These are phyloP conservation scores for Peniophora sp. DNA, from an alignment of 1,284 basidiomycete species.

Conservation along the genomic window DNA sequence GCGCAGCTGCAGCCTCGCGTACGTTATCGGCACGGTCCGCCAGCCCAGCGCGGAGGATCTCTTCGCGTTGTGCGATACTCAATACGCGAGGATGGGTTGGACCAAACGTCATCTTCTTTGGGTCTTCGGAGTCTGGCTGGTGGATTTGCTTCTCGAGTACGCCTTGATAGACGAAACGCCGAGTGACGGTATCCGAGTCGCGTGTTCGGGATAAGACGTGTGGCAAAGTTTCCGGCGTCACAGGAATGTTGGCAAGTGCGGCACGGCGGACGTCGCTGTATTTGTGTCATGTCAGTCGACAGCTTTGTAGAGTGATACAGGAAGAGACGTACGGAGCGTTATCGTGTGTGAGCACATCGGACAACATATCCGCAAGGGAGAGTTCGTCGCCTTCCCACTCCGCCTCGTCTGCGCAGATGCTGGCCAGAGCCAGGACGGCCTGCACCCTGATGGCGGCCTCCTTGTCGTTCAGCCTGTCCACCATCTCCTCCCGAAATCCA, in stretches of 20 bases:
- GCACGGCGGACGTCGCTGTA: conserved; percentile 86
- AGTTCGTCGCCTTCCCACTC: conserved; percentile 59
- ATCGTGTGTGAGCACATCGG: conserved; percentile 73
- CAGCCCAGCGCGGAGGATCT: conserved; percentile 74
- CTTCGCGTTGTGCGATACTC: conserved; percentile 71
- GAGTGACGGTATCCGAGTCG: conserved; percentile 78
- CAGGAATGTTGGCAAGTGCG: conserved; percentile 73
- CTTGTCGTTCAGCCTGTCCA: conserved; percentile 83
- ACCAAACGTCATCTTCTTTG: conserved; percentile 29
- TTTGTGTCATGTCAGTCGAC: not conserved
- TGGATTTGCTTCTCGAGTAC: conserved; percentile 36
- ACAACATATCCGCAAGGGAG: conserved; percentile 58
- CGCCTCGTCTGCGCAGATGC: conserved; percentile 75
- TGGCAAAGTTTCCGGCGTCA: conserved; percentile 54
- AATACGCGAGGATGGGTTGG: conserved; percentile 64
- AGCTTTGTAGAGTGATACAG: not conserved
- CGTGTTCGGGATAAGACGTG: conserved; percentile 75
- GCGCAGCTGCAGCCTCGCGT: conserved; percentile 67
- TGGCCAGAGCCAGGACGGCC: conserved; percentile 80
- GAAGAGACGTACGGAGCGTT: conserved; percentile 61
- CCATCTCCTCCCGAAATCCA: conserved; percentile 56
- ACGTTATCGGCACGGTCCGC: conserved; percentile 86
- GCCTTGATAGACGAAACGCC: conserved; percentile 74
- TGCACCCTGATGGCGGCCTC: conserved; percentile 80
- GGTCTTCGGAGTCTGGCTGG: conserved; percentile 4